Base-by-base conservation (phyloP, 1,284 basidiomycete species). In the Filobasidium uniguttulatum region DNA sequence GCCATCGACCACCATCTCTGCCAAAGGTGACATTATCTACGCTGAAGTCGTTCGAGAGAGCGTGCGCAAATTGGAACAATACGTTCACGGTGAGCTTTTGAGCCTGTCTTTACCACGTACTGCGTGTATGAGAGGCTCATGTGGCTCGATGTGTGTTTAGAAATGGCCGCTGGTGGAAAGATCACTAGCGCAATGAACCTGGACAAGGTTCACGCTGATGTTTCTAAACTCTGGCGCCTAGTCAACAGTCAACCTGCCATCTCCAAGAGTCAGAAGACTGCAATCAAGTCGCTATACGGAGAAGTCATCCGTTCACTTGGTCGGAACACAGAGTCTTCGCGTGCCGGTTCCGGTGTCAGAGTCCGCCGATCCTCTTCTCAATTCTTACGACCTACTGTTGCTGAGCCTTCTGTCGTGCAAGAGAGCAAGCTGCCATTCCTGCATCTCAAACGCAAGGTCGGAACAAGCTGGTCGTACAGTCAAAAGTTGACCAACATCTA, bases 371-470 rank as follows among this genome's bases (percentile, higher is more conserved):
- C 87, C 2, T 90, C 87, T 2, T 89, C 87, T 26, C 84, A 90
- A 62, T 97, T 96, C 81, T 78, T 96, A 44, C 83, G 90, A 48
- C 91, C 91, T 40, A 83, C 89, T 60, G 68, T 74, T 28, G 76
- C 77, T 48, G 76, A 87, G 55, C 64, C 67, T 43, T 80, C 86
- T 3, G 78, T 82, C 17, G 77, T 94, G 34, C 78, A 87, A 36
- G 81, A 85, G 20, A 87, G 93, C 68, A 91, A 91, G 64, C 77
- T 93, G 35, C 94, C 94, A 17, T 80, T 97, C 50, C 78, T 98
- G 20, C 90, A 97, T 69, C 74, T 98, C 58, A 97, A 97, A 75
- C 83, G 91, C 67, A 94, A 91, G 73, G 88, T 94, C n/a, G 94
- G 90, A 41, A 80, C 79, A 19, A 82, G 78, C 62, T 98, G 93